These are phyloP conservation scores for Sordariomycetes sp. DNA, from an alignment of 2,329 filamentous ascomycete species.

Conservation along the genomic window DNA sequence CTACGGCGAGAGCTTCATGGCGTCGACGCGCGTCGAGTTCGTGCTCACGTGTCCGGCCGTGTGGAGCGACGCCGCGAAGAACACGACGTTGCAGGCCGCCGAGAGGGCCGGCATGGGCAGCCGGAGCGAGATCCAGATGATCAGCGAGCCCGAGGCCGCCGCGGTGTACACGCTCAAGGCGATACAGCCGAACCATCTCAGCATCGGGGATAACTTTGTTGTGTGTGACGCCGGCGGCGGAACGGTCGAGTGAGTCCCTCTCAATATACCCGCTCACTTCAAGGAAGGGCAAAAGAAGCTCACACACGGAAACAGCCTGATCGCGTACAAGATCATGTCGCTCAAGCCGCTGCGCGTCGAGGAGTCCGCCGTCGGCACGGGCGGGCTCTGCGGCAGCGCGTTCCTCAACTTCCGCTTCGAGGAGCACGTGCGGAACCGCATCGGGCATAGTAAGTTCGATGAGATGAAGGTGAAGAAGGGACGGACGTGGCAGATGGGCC, in stretches of 20 bases:
- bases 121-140: slow-evolving; percentile 62
- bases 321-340: slow-evolving; percentile 72
- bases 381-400: slow-evolving; percentile 66
- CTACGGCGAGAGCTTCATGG: slow-evolving; percentile 72
- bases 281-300: slow-evolving; percentile 5
- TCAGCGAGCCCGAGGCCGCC: slow-evolving; percentile 71
- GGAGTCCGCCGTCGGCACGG: slow-evolving; percentile 70
- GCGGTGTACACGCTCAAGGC: slow-evolving; percentile 72
- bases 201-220: slow-evolving; percentile 55
- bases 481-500: slow-evolving; percentile 70
- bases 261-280: background rate
- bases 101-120: slow-evolving; percentile 70
- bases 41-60: slow-evolving; percentile 75
- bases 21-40: slow-evolving; percentile 64
- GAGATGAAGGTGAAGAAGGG: slow-evolving; percentile 69
- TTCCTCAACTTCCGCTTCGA: slow-evolving; percentile 76
- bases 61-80: slow-evolving; percentile 80
- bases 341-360: slow-evolving; percentile 62
- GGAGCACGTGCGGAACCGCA: slow-evolving; percentile 58
- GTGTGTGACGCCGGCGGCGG: slow-evolving; percentile 54
- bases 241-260: slow-evolving; percentile 50
- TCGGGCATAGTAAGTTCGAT: slow-evolving; percentile 57
- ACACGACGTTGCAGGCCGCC: slow-evolving; percentile 67
- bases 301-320: slow-evolving; percentile 39
- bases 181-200: slow-evolving; percentile 65